Base-by-base conservation (phyloP, 2,329 filamentous ascomycete genomes). In the Penicillium expansum region DNA sequence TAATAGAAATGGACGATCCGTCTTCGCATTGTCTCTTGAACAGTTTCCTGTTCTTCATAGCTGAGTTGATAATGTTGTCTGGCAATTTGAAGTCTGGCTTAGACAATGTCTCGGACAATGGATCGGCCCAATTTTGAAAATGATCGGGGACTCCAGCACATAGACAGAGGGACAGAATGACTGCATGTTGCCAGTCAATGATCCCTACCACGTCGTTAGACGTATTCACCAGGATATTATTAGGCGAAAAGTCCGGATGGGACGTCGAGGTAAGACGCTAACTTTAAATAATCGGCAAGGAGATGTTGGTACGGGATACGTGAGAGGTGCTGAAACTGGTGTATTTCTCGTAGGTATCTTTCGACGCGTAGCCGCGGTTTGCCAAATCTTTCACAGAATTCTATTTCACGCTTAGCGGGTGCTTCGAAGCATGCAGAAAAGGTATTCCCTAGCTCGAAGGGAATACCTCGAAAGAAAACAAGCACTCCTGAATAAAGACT, bases 61-160 rank as follows among this genome's bases (percentile, higher is more conserved):
- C 48, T 60, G 2, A 70, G 59, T 22, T 55, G 4, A 29, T 68
- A 48, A 71, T 68, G 58, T 62, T 58, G 0, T 62, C 61, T 9
- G 64, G 67, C 5, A 68, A 52, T 20, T 67, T 61, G n/a, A 66
- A 59, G 27, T 68, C 62, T 44, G 60, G 61, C 67, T 62, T 60
- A 2, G 51, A 11, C 8, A 70, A 51, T 8, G 44, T 61, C 49
- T 70, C 68, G 1, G 69, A 69, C 5, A 66, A 4, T 11, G 55
- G 60, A 52, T 74, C 69, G 13, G 70, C 71, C 62, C 67, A 72
- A 39, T 74, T 74, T 58, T 73, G 70, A 56, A 72, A 72, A 60
- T 71, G 61, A 29, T 69, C 60, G 3, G 69, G 70, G 11, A 73
- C 70, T 35, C 69, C 68, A 42, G 65, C 64, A 52, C 62, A 67